Base-by-base conservation (phyloP, 108 stramenopile species). In the Pseudonitzschia multistriata region DNA sequence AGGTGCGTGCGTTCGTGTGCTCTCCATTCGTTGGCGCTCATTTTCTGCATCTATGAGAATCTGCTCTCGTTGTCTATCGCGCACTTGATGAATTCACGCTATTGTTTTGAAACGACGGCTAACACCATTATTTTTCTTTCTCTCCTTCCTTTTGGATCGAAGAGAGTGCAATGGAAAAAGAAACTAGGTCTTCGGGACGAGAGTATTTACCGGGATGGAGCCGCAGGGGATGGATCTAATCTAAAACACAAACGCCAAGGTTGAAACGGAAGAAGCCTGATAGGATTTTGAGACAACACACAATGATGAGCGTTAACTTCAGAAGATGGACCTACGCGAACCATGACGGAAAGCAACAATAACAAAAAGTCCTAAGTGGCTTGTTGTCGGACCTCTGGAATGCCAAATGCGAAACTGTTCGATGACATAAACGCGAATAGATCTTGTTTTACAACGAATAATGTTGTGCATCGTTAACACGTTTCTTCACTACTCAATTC, bases 221-320 rank as follows among this genome's bases (percentile, higher is more conserved):
- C 66, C 24, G 82, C 82, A 25, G 82, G 82, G 31, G 77, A 83
- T 48, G 82, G 82, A 11, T 77, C 82, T n/a, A 83, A 73, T 54
- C 68, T 62, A 54, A 70, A 62, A 31, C 57, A 74, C 49, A 78
- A 79, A 60, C 70, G 82, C 4, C 82, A 83, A 78, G 82, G 82
- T 29, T 83, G 31, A 74, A 17, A 57, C 50, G 31, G 37, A 52
- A 10, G 19, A 25, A 52, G 3, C n/a, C n/a, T n/a, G n/a, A n/a
- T n/a, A n/a, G n/a, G n/a, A n/a, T n/a, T n/a, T n/a, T n/a, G n/a
- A n/a, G n/a, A n/a, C n/a, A n/a, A n/a, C n/a, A n/a, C n/a, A n/a
- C n/a, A n/a, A n/a, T n/a, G n/a, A n/a, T n/a, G n/a, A n/a, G n/a
- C n/a, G n/a, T n/a, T n/a, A n/a, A n/a, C n/a, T n/a, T n/a, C n/a